Conservation (phyloP, 2,329 filamentous ascomycete species). For the Cucurbitaria berberidis region DNA sequence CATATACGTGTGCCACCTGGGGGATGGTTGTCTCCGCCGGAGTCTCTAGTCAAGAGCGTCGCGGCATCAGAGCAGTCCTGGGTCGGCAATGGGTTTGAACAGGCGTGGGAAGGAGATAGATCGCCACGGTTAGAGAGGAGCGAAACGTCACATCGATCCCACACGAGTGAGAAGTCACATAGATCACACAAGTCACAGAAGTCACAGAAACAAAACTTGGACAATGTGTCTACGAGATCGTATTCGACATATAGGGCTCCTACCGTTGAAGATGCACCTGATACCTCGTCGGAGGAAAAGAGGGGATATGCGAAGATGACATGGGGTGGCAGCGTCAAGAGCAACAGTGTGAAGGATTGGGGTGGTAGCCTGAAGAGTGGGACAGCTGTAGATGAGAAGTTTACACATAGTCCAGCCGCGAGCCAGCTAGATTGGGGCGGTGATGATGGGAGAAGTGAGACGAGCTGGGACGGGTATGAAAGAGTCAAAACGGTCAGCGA, state of each 20-base stretch:
- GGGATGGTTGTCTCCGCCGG: constrained; percentile 18
- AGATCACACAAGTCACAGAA: not conserved
- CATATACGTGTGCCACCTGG: constrained; percentile 8
- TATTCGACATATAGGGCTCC: constrained; percentile 28
- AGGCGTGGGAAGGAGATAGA: constrained; percentile 2
- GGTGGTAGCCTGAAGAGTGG: not conserved
- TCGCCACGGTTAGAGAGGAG: constrained; percentile 1
- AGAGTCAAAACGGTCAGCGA: constrained; percentile 25
- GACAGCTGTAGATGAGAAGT: not conserved
- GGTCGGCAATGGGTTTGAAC: not conserved
- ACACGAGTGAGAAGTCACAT: constrained; percentile 1
- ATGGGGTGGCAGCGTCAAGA: constrained; percentile 8
- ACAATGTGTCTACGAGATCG: constrained; percentile 12
- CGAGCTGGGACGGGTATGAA: constrained; percentile 30
- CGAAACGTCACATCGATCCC: not conserved
- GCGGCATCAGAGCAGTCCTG: constrained; percentile 1
- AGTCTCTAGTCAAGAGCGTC: constrained; percentile 1
- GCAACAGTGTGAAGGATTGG: not conserved
- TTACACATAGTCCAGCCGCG: not conserved
- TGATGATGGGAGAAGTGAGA: not conserved
- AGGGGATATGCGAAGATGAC: not conserved
- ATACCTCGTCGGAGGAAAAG: constrained; percentile 12
- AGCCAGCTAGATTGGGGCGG: not conserved
- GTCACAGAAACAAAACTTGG: not conserved
- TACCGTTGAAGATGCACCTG: constrained; percentile 27